These are phyloP conservation scores for Colletotrichum camelliae DNA, from an alignment of 2,329 filamentous ascomycete genomes.

Conservation along the genomic window DNA sequence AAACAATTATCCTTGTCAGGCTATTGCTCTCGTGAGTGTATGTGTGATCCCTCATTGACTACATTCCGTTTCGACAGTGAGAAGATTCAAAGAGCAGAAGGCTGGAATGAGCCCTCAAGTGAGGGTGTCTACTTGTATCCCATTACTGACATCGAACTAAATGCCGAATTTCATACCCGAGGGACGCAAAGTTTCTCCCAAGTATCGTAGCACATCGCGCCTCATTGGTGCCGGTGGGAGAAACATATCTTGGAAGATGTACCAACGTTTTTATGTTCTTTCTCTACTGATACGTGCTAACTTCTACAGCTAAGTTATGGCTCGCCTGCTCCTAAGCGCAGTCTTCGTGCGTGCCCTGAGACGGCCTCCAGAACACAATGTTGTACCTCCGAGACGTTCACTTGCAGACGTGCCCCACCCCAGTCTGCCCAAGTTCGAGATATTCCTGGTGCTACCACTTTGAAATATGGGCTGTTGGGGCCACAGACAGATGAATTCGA, in stretches of 20 bases:
- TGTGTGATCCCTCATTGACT: neutral
- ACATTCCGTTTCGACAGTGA: neutral
- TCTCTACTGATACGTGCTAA: neutral
- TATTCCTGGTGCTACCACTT: rapidly evolving
- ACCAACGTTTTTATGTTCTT: rapidly evolving
- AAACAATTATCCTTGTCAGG: neutral
- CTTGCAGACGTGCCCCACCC: rapidly evolving
- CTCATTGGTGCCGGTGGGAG: neutral
- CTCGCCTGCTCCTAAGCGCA: rapidly evolving
- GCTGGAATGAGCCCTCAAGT: rapidly evolving
- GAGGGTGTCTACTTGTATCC: neutral
- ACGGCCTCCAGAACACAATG: neutral
- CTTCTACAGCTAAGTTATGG: rapidly evolving
- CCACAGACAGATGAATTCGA: rapidly evolving
- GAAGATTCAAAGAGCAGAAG: neutral
- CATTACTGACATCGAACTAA: neutral
- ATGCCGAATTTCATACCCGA: neutral
- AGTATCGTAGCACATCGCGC: neutral
- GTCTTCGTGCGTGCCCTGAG: neutral
- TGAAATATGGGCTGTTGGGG: rapidly evolving
- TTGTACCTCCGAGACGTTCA: neutral
- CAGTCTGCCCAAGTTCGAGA: neutral
- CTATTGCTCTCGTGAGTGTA: neutral
- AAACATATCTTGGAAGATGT: neutral
- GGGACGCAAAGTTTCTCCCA: neutral